phyloP scores from a whole-genome alignment of 352 stramenopile species.

The Pseudoperonospora humuli region DNA sequence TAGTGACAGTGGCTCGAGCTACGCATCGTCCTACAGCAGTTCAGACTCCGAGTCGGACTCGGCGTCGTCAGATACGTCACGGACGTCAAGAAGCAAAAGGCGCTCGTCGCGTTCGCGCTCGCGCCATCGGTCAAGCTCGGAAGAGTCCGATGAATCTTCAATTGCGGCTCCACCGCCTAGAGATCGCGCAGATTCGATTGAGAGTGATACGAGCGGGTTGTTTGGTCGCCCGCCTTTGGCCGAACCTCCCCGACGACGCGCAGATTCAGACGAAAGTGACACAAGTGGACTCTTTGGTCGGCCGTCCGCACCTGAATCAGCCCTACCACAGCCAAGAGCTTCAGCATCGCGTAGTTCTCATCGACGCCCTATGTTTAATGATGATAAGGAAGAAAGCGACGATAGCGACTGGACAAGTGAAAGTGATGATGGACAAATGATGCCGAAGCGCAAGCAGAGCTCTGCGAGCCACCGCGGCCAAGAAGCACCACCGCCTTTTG shows the following conservation, averaged over 20 bases:
- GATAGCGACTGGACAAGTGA: slow-evolving; percentile 51
- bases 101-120: slow-evolving; percentile 10
- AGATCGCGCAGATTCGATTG: slow-evolving; percentile 28
- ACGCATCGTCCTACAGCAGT: slow-evolving; percentile 60
- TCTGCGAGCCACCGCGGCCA: slow-evolving; percentile 10
- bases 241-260: slow-evolving; percentile 17
- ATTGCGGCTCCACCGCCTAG: slow-evolving; percentile 12
- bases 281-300: slow-evolving; percentile 52
- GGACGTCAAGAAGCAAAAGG: slow-evolving; percentile 13
- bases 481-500: slow-evolving; percentile 16
- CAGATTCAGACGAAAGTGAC: slow-evolving; percentile 45
- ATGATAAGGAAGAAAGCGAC: slow-evolving; percentile 33
- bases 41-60: slow-evolving; percentile 44
- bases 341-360: slow-evolving; percentile 13
- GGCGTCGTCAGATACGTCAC: slow-evolving; percentile 11
- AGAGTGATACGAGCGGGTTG: slow-evolving; percentile 53
- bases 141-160: slow-evolving; percentile 33
- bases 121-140: slow-evolving; percentile 25
- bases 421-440: slow-evolving; percentile 21
- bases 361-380: slow-evolving; percentile 31
- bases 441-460: slow-evolving; percentile 14
- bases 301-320: slow-evolving; percentile 10
- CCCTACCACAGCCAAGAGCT: slow-evolving; percentile 11
- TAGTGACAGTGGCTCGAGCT: slow-evolving; percentile 53
- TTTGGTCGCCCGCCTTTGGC: slow-evolving; percentile 29